Percentiles rank a stretch among this genome's conserved stretches.
Evolutionary conservation across 179 eudicot species (phyloP).

Genomic region (Patellifolia procumbens): DNA sequence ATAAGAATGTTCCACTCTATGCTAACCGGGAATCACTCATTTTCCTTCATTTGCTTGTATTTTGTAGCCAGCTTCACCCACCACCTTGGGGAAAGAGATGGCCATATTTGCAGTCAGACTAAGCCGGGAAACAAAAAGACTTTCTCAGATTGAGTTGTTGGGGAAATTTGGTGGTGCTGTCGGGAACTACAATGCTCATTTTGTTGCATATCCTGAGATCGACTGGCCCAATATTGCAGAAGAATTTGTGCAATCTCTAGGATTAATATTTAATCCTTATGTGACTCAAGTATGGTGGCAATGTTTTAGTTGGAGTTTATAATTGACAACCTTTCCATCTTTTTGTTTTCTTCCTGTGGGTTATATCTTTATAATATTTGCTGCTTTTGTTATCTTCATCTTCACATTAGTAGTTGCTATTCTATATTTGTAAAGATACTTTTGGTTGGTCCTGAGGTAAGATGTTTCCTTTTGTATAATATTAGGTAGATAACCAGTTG

Average conservation of each 20-base stretch:
- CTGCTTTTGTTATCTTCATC: neutral
- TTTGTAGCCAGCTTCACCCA: slow-evolving; percentile 92
- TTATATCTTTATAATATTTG: neutral
- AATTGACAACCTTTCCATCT: neutral
- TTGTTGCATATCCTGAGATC: slow-evolving; percentile 80
- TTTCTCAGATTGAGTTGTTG: slow-evolving; percentile 62
- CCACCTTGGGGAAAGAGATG: slow-evolving; percentile 94
- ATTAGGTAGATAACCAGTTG: neutral
- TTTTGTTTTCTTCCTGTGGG: neutral
- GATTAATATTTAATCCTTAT: slow-evolving; percentile 90
- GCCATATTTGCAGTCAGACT: slow-evolving; percentile 73
- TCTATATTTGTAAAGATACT: neutral
- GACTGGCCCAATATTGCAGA: slow-evolving; percentile 82
- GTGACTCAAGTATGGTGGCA: slow-evolving; percentile 68
- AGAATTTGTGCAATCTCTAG: slow-evolving; percentile 82
- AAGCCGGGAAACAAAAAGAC: slow-evolving; percentile 56
- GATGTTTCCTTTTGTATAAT: neutral
- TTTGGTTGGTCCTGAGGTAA: neutral
- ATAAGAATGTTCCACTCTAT: neutral
- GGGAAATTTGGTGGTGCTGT: slow-evolving; percentile 99
- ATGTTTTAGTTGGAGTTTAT: slow-evolving; percentile 2
- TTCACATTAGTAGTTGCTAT: neutral
- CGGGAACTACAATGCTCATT: slow-evolving; percentile 94
- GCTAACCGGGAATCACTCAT: neutral
- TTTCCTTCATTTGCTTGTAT: neutral